Conservation (phyloP, 306 rosid species). For the Medicago lupulina region DNA sequence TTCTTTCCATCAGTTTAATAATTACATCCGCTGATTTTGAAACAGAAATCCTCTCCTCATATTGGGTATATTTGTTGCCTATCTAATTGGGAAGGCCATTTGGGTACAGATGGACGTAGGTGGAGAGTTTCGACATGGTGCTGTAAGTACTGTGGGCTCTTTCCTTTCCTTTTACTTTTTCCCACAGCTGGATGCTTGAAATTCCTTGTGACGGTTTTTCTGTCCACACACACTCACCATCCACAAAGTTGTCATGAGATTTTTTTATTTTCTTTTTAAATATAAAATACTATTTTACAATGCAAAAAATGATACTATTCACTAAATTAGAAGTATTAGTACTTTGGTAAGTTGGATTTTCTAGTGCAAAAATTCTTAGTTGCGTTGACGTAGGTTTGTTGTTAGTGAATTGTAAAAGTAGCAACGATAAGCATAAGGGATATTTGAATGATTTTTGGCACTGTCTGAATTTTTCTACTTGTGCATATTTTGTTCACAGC, state of each 20-base stretch:
- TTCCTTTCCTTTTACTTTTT: background rate
- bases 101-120: slow-evolving; percentile 85
- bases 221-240: background rate
- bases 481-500: slow-evolving; percentile 54
- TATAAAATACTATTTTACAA: background rate
- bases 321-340: background rate
- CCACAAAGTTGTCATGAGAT: background rate
- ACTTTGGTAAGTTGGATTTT: slow-evolving; percentile 7
- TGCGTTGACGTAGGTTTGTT: slow-evolving; percentile 15
- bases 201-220: background rate
- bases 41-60: slow-evolving; percentile 89
- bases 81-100: slow-evolving; percentile 68
- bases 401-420: no score
- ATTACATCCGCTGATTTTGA: slow-evolving; percentile 38
- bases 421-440: no score
- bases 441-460: slow-evolving; percentile 1
- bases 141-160: slow-evolving; percentile 58
- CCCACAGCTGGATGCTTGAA: background rate
- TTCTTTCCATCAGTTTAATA: slow-evolving; percentile 24
- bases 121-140: slow-evolving; percentile 69
- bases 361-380: slow-evolving; percentile 11
- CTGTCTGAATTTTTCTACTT: slow-evolving; percentile 25
- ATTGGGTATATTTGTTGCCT: slow-evolving; percentile 63
- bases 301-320: slow-evolving; percentile 12
- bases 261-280: background rate